phyloP scores from a whole-genome alignment of 805 yeast species.

The Debaryomyces hansenii region DNA sequence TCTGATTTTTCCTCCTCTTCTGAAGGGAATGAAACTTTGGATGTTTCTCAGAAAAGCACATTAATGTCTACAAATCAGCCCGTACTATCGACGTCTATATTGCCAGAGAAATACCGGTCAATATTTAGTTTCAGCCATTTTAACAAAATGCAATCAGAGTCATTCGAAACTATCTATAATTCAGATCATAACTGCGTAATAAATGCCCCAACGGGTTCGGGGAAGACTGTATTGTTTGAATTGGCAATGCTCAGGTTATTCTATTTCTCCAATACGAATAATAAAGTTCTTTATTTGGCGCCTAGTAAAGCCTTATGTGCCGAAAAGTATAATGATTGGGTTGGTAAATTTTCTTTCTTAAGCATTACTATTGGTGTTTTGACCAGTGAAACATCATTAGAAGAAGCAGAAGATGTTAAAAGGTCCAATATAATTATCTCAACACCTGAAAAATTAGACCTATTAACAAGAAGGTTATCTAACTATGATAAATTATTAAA shows the following conservation, averaged over 20 bases:
- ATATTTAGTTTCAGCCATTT: constrained; percentile 37
- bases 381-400: constrained; percentile 53
- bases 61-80: neutral
- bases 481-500: constrained; percentile 31
- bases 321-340: constrained; percentile 51
- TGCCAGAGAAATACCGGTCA: constrained; percentile 38
- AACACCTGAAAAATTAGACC: constrained; percentile 48
- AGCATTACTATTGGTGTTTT: constrained; percentile 48
- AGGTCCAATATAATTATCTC: constrained; percentile 54
- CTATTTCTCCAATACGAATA: constrained; percentile 16
- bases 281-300: constrained; percentile 50
- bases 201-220: constrained; percentile 61
- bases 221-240: constrained; percentile 57
- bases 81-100: neutral
- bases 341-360: constrained; percentile 32
- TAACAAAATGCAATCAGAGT: constrained; percentile 52
- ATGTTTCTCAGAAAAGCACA: neutral
- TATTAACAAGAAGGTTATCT: constrained; percentile 51
- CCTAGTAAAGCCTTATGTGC: constrained; percentile 60
- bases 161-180: constrained; percentile 38
- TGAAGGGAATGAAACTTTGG: neutral
- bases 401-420: constrained; percentile 46
- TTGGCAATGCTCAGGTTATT: constrained; percentile 42
- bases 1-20: neutral
- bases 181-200: constrained; percentile 43